A percentile compares a stretch with the other conserved stretches of the same genome.
These are phyloP conservation scores for Drosera capensis DNA, from an alignment of 148 eudicot genomes.

Conservation along the genomic window DNA sequence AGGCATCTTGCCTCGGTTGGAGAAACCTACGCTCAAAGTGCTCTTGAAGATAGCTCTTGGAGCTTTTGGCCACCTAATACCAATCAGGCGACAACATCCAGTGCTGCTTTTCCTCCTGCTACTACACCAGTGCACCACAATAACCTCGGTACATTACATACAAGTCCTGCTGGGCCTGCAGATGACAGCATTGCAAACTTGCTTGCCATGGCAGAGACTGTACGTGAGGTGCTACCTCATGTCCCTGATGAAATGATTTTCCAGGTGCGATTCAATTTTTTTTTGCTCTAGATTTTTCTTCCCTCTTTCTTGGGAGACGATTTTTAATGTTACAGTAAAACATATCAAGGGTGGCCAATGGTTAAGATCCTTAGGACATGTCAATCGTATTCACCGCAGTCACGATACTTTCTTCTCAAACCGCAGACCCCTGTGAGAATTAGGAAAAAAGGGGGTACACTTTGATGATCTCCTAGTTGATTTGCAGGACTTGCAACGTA, in stretches of 20 bases:
- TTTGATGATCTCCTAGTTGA: not conserved
- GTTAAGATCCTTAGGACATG: too few species aligned
- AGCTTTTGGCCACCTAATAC: slow-evolving; percentile 65
- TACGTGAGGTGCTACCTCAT: slow-evolving; percentile 93
- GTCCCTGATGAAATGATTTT: slow-evolving; percentile 84
- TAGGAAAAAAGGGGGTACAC: too few species aligned
- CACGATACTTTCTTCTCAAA: not conserved
- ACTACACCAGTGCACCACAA: slow-evolving; percentile 26
- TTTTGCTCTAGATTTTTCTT: not conserved
- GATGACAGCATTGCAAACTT: slow-evolving; percentile 53
- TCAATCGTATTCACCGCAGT: too few species aligned
- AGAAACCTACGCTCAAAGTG: slow-evolving; percentile 79
- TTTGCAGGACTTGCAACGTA: slow-evolving; percentile 83
- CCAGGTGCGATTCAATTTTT: slow-evolving; percentile 31
- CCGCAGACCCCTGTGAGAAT: too few species aligned
- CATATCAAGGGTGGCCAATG: too few species aligned
- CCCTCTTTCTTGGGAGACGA: too few species aligned
- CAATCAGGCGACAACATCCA: slow-evolving; percentile 65
- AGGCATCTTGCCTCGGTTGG: slow-evolving; percentile 93
- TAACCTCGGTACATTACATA: slow-evolving; percentile 25
- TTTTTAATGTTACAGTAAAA: not conserved
- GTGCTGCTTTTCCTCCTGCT: slow-evolving; percentile 28
- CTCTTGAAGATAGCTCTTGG: slow-evolving; percentile 85
- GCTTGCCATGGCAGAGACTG: slow-evolving; percentile 96
- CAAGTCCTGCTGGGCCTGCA: slow-evolving; percentile 27